A percentile compares a stretch with the other conserved stretches of the same genome.
These are phyloP conservation scores for Podospora sp. DNA, from an alignment of 495 filamentous ascomycete genomes.

Conservation along the genomic window DNA sequence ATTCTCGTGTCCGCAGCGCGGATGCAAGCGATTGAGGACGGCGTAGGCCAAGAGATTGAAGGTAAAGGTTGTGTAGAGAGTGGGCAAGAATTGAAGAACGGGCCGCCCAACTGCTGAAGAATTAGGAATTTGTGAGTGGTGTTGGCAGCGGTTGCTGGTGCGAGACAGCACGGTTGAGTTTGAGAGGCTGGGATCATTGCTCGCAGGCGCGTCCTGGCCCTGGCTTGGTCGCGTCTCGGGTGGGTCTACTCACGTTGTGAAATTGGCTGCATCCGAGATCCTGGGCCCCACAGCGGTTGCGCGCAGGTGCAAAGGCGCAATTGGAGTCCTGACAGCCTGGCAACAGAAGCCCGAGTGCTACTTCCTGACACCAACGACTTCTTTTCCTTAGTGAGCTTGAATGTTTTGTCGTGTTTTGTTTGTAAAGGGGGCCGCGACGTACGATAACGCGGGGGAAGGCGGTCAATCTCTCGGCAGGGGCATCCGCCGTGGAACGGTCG, in stretches of 20 bases:
- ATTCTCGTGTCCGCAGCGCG: slow-evolving; percentile 21
- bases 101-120: background rate
- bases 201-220: slow-evolving; percentile 30
- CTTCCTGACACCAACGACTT: background rate
- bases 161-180: slow-evolving; percentile 26
- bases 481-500: background rate
- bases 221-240: slow-evolving; percentile 31
- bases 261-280: slow-evolving; percentile 13
- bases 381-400: background rate
- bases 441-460: background rate
- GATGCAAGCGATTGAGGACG: slow-evolving; percentile 24
- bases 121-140: slow-evolving; percentile 6
- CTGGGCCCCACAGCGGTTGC: slow-evolving; percentile 5
- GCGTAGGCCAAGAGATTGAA: background rate
- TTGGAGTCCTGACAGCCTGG: background rate
- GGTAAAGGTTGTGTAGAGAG: background rate
- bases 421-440: background rate
- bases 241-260: slow-evolving; percentile 27
- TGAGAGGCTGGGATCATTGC: slow-evolving; percentile 39
- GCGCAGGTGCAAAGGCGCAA: background rate
- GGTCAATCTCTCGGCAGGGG: slow-evolving; percentile 1
- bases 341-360: background rate
- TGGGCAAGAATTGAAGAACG: background rate
- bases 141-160: slow-evolving; percentile 15
- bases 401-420: slow-evolving; percentile 4